Evolutionary conservation across 139 green algal species (phyloP).

Genomic region (Picochlorum sp.): DNA sequence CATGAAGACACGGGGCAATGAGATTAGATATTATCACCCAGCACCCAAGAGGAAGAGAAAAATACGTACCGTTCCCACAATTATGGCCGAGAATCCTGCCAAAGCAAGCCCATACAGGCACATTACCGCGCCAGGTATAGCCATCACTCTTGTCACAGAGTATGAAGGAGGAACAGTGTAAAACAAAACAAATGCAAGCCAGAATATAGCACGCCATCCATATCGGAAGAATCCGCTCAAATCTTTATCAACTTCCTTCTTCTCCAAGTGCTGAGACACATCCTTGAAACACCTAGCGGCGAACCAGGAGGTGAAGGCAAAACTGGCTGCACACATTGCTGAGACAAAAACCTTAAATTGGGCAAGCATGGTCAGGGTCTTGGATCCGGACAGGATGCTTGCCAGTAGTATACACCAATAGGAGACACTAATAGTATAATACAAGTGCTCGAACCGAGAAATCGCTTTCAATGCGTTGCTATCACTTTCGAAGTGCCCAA

Average conservation of each 20-base stretch:
- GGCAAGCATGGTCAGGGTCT: conserved; percentile 1
- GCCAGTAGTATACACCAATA: conserved; percentile 5
- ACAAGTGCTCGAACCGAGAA: conserved; percentile 1
- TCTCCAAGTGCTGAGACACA: conserved; percentile 6
- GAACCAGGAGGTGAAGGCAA: conserved; percentile 9
- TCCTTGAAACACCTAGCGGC: conserved; percentile 1
- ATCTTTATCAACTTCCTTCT: neutral
- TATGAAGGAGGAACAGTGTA: conserved; percentile 9
- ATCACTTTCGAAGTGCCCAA: neutral
- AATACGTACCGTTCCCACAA: conserved; percentile 7
- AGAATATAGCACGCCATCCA: conserved; percentile 20
- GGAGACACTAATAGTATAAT: conserved; percentile 14
- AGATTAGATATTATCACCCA: too few relatives aligned
- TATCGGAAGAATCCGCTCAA: conserved; percentile 13
- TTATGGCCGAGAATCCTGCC: conserved; percentile 1
- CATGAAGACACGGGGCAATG: too few relatives aligned
- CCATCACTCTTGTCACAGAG: conserved; percentile 4
- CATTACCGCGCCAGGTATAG: conserved; percentile 6
- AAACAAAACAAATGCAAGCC: conserved; percentile 24
- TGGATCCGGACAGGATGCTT: conserved; percentile 16
- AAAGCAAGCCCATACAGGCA: conserved; percentile 16
- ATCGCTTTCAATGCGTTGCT: neutral
- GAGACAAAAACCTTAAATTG: conserved; percentile 17
- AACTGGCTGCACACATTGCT: conserved; percentile 11
- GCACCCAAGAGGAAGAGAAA: too few relatives aligned